Percentiles rank a stretch among this genome's conserved stretches.
Evolutionary conservation across 192 early-diverging fungal genomes (phyloP).

Genomic region (Coemansia sp.): DNA sequence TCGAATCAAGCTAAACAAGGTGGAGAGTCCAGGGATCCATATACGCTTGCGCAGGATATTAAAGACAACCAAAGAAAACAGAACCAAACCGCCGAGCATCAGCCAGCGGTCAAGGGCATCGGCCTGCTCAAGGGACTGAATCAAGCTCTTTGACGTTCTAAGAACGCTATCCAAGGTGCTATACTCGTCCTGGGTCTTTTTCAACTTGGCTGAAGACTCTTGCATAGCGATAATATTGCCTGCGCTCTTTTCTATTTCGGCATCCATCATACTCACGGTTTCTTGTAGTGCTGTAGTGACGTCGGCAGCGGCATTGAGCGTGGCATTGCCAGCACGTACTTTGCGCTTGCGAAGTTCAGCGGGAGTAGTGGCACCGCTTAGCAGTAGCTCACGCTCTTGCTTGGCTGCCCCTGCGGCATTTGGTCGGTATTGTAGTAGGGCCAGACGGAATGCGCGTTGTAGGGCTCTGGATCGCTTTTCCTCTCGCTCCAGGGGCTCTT

Average conservation of each 20-base stretch:
- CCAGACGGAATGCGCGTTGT: constrained; percentile 38
- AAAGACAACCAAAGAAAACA: constrained; percentile 44
- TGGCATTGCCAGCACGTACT: constrained; percentile 34
- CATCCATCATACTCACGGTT: constrained; percentile 57
- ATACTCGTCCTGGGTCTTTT: constrained; percentile 37
- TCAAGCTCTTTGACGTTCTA: constrained; percentile 36
- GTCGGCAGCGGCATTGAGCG: constrained; percentile 45
- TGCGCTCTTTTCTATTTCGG: constrained; percentile 56
- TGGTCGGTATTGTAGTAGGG: constrained; percentile 35
- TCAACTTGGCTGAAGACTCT: constrained; percentile 41
- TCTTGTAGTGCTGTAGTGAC: constrained; percentile 52
- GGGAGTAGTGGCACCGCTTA: constrained; percentile 47
- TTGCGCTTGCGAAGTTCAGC: constrained; percentile 52
- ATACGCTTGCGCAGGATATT: constrained; percentile 54
- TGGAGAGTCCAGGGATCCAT: constrained; percentile 54
- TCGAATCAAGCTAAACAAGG: constrained; percentile 23
- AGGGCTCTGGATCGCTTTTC: background rate
- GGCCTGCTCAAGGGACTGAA: constrained; percentile 44
- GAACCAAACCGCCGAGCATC: constrained; percentile 47
- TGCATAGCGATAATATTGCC: constrained; percentile 40
- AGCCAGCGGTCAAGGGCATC: constrained; percentile 53
- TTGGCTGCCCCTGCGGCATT: constrained; percentile 26
- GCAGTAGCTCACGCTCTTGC: constrained; percentile 41
- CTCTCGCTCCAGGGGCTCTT: background rate
- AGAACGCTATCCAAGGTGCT: constrained; percentile 41